These are phyloP conservation scores for Neonectria sp. DNA, from an alignment of 2,329 filamentous ascomycete genomes.

Conservation along the genomic window DNA sequence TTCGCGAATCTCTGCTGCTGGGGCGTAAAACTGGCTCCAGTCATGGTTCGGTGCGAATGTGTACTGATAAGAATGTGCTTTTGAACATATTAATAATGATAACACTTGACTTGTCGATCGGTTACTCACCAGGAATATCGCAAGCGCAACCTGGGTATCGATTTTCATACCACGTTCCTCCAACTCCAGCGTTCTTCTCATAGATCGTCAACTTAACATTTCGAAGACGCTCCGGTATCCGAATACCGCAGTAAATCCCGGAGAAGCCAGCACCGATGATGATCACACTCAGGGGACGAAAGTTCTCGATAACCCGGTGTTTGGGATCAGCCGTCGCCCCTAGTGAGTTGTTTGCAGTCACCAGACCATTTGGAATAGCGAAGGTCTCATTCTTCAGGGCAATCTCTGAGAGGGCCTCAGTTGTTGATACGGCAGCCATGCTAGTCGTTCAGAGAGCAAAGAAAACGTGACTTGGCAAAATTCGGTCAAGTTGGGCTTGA, in stretches of 20 bases:
- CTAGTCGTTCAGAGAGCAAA: too few relatives aligned
- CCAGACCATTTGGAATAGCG: background rate
- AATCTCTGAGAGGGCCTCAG: background rate
- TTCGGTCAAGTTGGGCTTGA: background rate
- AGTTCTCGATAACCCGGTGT: conserved; percentile 11
- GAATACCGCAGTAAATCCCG: conserved; percentile 20
- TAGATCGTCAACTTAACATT: conserved; percentile 30
- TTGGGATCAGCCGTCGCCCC: background rate
- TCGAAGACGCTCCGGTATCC: conserved; percentile 15
- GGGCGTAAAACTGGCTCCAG: conserved; percentile 28
- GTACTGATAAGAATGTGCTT: conserved; percentile 25
- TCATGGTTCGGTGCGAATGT: conserved; percentile 23
- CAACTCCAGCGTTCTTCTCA: conserved; percentile 38
- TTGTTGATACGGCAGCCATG: too few relatives aligned
- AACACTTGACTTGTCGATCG: background rate
- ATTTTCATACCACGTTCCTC: conserved; percentile 38
- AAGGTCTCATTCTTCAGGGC: background rate
- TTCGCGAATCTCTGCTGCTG: conserved; percentile 24
- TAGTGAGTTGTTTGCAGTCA: background rate
- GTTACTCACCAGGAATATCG: conserved; percentile 15
- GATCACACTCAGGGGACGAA: conserved; percentile 14
- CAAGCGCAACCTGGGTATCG: background rate
- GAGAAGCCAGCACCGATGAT: conserved; percentile 30
- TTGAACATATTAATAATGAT: background rate
- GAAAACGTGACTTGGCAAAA: background rate